Evolutionary conservation across 2,329 filamentous ascomycete genomes (phyloP).

Genomic region (Cordyceps pruinosa): DNA sequence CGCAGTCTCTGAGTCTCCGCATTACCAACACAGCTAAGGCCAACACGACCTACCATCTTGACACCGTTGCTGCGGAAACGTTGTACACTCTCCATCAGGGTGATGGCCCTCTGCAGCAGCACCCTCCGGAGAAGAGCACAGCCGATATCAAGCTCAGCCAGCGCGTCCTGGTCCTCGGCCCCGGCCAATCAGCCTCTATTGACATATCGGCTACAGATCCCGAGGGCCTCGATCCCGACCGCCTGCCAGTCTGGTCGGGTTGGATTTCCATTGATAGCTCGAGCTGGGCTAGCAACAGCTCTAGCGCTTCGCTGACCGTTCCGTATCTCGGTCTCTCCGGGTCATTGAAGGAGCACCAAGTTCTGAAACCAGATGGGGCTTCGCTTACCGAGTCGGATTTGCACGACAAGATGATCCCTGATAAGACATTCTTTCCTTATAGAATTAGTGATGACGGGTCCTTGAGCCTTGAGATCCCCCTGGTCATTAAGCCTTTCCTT

Average conservation of each 20-base stretch:
- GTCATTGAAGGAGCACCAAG: too few species aligned
- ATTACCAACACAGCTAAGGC: background rate
- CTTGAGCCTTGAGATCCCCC: too few species aligned
- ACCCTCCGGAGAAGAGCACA: slow-evolving; percentile 25
- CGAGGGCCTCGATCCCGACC: slow-evolving; percentile 21
- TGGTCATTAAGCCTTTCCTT: too few species aligned
- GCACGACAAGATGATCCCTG: too few species aligned
- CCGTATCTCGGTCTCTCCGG: slow-evolving; percentile 38
- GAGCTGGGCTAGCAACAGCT: slow-evolving; percentile 21
- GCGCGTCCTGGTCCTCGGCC: slow-evolving; percentile 35
- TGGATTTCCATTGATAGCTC: slow-evolving; percentile 33
- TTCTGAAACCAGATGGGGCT: too few species aligned
- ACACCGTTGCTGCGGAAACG: slow-evolving; percentile 19
- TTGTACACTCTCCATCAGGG: background rate
- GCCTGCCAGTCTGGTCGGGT: slow-evolving; percentile 36
- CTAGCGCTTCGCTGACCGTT: slow-evolving; percentile 26
- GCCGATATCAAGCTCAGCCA: slow-evolving; percentile 37
- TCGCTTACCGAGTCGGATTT: too few species aligned
- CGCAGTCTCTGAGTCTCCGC: background rate
- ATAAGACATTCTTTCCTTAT: too few species aligned
- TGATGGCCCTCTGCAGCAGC: slow-evolving; percentile 20
- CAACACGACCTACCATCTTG: background rate
- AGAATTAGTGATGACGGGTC: too few species aligned
- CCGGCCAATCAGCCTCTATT: slow-evolving; percentile 36
- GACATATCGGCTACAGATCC: slow-evolving; percentile 39